Conservation (phyloP, 176 grass and related monocot species). For the Zizania latifolia region DNA sequence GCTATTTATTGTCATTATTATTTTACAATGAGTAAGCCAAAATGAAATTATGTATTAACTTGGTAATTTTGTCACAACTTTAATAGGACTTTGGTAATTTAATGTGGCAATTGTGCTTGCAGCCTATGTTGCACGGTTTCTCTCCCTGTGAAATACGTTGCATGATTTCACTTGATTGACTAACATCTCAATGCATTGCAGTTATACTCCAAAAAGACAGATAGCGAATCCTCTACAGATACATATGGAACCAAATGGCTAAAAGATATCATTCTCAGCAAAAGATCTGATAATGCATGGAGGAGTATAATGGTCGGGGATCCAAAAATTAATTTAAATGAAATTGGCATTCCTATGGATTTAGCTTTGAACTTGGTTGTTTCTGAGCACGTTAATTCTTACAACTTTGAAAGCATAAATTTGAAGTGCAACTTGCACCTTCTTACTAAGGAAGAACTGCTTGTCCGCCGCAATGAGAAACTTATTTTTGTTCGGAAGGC, state of each 20-base stretch:
- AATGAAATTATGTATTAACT: neutral
- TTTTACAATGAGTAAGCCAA: neutral
- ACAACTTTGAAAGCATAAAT: slow-evolving; percentile 61
- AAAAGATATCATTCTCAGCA: slow-evolving; percentile 81
- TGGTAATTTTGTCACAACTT: neutral
- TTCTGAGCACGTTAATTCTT: slow-evolving; percentile 55
- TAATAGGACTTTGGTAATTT: neutral
- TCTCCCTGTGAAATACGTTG: neutral
- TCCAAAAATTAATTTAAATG: slow-evolving; percentile 65
- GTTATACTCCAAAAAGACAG: slow-evolving; percentile 68
- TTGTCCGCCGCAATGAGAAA: slow-evolving; percentile 40
- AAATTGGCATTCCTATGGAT: slow-evolving; percentile 68
- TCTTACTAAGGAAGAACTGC: slow-evolving; percentile 39
- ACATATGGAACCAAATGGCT: slow-evolving; percentile 76
- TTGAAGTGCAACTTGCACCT: slow-evolving; percentile 54
- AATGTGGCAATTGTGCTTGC: neutral
- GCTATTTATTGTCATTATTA: neutral
- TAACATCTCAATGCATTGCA: slow-evolving; percentile 31
- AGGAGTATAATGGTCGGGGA: slow-evolving; percentile 80
- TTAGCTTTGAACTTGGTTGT: slow-evolving; percentile 59
- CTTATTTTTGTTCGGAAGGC: slow-evolving; percentile 49
- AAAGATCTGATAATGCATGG: slow-evolving; percentile 78
- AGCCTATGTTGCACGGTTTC: neutral
- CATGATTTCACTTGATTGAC: neutral
- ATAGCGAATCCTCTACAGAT: slow-evolving; percentile 40